Conservation (phyloP, 2,329 filamentous ascomycete genomes). For the Apiospora aurea region DNA sequence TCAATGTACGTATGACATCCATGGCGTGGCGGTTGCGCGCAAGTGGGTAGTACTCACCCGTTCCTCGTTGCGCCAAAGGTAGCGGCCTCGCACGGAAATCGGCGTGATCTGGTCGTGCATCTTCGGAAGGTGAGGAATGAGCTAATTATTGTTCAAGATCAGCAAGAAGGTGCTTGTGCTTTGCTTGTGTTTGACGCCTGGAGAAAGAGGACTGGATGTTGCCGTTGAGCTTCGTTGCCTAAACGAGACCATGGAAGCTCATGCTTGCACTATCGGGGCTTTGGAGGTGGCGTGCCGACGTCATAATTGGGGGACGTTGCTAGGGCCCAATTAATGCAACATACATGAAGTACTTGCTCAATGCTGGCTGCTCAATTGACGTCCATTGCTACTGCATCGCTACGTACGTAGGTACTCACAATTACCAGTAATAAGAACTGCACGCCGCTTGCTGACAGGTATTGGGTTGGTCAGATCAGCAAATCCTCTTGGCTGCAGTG, state of each 20-base stretch:
- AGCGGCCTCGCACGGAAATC: constrained; percentile 33
- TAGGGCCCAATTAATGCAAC: background rate
- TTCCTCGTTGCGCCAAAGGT: constrained; percentile 33
- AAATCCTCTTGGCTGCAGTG: no score
- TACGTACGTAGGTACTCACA: no score
- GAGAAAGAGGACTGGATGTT: background rate
- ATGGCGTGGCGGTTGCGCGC: background rate
- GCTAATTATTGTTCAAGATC: no score
- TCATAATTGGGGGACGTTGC: background rate
- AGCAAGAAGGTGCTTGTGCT: background rate
- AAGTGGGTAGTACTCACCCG: constrained; percentile 29
- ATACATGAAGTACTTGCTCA: no score
- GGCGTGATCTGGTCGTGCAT: constrained; percentile 25
- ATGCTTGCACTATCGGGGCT: background rate
- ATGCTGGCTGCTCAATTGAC: no score
- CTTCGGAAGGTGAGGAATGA: background rate
- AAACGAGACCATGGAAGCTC: background rate
- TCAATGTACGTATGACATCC: background rate
- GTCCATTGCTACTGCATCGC: no score
- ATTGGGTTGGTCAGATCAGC: no score
- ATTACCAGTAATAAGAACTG: no score
- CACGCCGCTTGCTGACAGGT: no score
- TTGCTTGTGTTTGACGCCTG: background rate
- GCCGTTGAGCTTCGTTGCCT: background rate
- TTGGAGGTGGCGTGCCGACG: background rate